Base-by-base conservation (phyloP, 2,329 filamentous ascomycete species). In the Diaporthe humulicola region DNA sequence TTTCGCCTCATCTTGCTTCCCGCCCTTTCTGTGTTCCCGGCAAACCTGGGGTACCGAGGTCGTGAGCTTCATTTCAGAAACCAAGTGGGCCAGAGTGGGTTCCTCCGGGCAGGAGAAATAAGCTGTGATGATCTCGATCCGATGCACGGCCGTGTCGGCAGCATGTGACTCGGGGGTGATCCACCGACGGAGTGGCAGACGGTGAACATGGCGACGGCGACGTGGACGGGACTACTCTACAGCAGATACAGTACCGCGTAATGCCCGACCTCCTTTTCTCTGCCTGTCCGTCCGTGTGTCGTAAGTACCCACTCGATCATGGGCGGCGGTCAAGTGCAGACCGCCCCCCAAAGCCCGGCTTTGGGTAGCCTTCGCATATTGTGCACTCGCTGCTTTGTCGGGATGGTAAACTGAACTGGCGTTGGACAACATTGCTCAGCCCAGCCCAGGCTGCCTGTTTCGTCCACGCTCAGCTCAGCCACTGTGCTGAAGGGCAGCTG, bases 401-500 rank as follows among this genome's bases (percentile, higher is more conserved):
- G 19, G 17, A 50, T n/a, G 22, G 64, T 14, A 33, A 38, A n/a
- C 12, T 67, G 30, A 30, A 30, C 25, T 57, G 28, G 25, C 17
- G 60, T 52, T 38, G 30, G 45, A 67, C 45, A 52, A 52, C 6
- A 67, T 52, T 67, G 64, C 45, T 52, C 45, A 69, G 33, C 64
- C 48, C n/a, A 69, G 33, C 64, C 42, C 45, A 17, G 45, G 45
- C 22, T 15, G 64, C 64, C 64, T 67, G 22, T 38, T 67, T 25
- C n/a, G 64, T 69, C 19, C 30, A 54, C 48, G 48, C 64, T 69
- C 64, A 69, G 48, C 64, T 69, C 22, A 69, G 64, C 64, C 64
- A 69, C 64, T 38, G 33, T 15, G 45, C 45, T 25, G 30, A 15
- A 52, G 22, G n/a, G 9, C 33, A 40, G 64, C 42, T 67, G 61